phyloP scores from a whole-genome alignment of 768 basidiomycete species.

The Serendipita sp. region DNA sequence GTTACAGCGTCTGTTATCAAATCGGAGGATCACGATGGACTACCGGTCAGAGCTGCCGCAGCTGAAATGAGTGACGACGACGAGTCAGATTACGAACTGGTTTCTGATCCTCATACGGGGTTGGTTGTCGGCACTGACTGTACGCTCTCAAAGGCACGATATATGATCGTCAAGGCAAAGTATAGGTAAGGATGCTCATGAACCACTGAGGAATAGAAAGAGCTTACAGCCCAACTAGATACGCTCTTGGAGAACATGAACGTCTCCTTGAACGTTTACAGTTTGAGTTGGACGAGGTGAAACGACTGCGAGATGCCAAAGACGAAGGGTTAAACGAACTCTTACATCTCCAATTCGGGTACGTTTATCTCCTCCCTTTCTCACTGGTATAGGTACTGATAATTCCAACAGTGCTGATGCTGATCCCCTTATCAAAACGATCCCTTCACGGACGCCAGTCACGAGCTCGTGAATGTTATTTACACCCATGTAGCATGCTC shows the following conservation, averaged over 20 bases:
- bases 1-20: neutral
- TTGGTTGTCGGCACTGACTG: slow-evolving; percentile 3
- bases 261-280: slow-evolving; percentile 6
- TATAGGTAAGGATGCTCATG: neutral
- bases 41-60: neutral
- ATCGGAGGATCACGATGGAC: neutral
- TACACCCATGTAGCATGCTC: no score
- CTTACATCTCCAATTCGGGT: slow-evolving; percentile 6
- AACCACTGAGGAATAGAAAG: neutral
- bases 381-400: no score
- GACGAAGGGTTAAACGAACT: slow-evolving; percentile 6
- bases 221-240: neutral
- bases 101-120: neutral
- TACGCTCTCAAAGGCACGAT: slow-evolving; percentile 1
- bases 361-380: neutral
- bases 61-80: slow-evolving; percentile 4
- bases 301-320: slow-evolving; percentile 4
- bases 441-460: no score
- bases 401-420: no score
- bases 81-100: neutral
- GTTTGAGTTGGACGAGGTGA: slow-evolving; percentile 5
- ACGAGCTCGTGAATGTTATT: no score
- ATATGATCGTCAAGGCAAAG: slow-evolving; percentile 9
- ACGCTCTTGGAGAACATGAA: slow-evolving; percentile 8
- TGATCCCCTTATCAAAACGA: no score